Evolutionary conservation across 495 filamentous ascomycete species (phyloP).

Genomic region (Penicillium cosmopolitanum): DNA sequence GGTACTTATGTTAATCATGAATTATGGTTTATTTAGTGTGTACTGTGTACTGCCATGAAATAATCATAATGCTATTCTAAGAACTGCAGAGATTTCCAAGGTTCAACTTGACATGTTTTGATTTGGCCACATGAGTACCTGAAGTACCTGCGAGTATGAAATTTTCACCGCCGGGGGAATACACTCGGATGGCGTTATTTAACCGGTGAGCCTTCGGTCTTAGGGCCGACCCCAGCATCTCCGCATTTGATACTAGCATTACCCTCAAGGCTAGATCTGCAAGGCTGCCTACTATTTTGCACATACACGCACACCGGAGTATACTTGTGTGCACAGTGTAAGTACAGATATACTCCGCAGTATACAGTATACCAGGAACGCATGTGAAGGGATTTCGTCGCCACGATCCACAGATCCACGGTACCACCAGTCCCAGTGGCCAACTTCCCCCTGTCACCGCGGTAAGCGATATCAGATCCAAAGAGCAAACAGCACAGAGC

Average conservation of each 20-base stretch:
- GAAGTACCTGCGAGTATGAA: conserved; percentile 10
- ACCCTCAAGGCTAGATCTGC: not conserved
- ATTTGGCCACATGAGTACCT: conserved; percentile 16
- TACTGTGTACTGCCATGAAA: not conserved
- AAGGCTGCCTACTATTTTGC: too few relatives aligned
- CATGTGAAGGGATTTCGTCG: not conserved
- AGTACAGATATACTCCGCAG: not conserved
- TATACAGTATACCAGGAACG: not conserved
- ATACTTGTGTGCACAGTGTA: too few relatives aligned
- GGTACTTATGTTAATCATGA: too few relatives aligned
- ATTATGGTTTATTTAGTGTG: not conserved
- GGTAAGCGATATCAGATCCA: not conserved
- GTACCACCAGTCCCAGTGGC: not conserved
- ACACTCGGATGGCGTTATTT: conserved; percentile 22
- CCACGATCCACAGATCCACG: not conserved
- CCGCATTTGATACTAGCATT: conserved; percentile 11
- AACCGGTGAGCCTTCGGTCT: conserved; percentile 26
- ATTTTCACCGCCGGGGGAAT: conserved; percentile 20
- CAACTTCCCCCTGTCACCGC: not conserved
- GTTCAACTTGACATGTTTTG: not conserved
- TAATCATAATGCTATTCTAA: not conserved
- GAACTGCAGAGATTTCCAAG: not conserved
- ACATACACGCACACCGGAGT: too few relatives aligned
- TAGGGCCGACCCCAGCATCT: conserved; percentile 23
- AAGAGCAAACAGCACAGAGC: not conserved